Evolutionary conservation across 78 protist genomes (phyloP), one percentile per base, ranked within the genome.

Genomic region (Emiliania huxleyi): DNA sequence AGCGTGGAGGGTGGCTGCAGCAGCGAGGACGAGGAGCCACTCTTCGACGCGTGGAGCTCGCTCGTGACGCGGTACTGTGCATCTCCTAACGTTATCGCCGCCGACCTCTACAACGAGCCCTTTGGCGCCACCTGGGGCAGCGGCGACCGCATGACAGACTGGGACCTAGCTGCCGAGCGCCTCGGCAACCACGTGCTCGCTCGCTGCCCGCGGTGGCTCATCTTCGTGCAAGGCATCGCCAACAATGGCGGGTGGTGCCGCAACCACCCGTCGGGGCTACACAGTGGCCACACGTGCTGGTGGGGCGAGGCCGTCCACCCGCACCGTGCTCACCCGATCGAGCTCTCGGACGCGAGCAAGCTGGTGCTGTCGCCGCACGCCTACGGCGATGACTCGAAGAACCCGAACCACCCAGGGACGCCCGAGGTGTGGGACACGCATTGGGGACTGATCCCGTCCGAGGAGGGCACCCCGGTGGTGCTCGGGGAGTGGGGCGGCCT

Each of bases 401-500:
- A 92, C 93, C 97, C 97, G 2, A 38, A 37, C 18, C 94, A 95
- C 42, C n/a, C n/a, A n/a, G n/a, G n/a, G n/a, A 71, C 94, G 87
- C n/a, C 56, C 19, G 89, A 21, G 2, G 88, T 95, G 22, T 95
- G 97, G 97, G 96, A 94, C 49, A 38, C 69, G 11, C 95, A 95
- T 35, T 95, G 87, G 44, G 97, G 97, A 33, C 11, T 23, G 21
- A n/a, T 95, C 0, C 85, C 91, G 0, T 0, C 37, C 15, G 55
- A 26, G n/a, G 93, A 95, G 43, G 37, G 73, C 5, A 87, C 84
- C 29, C 94, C 96, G 1, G 48, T 95, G 5, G 94, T 95, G 18
- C n/a, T 95, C 12, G 96, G 96, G 15, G 97, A 95, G 69, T 95
- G 96, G 96, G 97, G 97, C 40, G 97, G 97, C 29, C 18, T 15